A percentile compares a stretch with the other conserved stretches of the same genome.
Conservation (phyloP, 1,284 basidiomycete species). For the Coriolopsis trogii region DNA sequence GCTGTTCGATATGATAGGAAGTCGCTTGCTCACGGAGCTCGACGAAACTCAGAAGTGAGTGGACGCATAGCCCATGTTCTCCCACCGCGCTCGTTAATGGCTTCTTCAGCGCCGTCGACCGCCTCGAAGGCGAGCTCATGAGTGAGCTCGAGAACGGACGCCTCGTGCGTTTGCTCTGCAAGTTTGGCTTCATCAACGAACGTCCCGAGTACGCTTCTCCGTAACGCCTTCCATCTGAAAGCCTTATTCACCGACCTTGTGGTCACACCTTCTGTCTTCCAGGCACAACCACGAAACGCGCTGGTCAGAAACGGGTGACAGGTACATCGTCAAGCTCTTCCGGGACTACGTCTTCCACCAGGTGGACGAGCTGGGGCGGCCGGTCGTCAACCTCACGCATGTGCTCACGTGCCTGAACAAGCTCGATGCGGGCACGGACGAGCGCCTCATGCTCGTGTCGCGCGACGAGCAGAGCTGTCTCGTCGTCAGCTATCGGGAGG, state of each 20-base stretch:
- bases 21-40: constrained; percentile 78
- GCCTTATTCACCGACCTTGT: no score
- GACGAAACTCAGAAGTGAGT: constrained; percentile 80
- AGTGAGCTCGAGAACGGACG: constrained; percentile 97
- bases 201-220: constrained; percentile 81
- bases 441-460: constrained; percentile 92
- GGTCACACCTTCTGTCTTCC: neutral
- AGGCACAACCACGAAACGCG: constrained; percentile 94
- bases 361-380: constrained; percentile 88
- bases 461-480: constrained; percentile 96
- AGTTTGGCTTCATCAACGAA: constrained; percentile 99
- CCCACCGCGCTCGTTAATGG: neutral
- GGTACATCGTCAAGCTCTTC: constrained; percentile 98
- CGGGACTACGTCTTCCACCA: constrained; percentile 99
- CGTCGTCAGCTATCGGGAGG: constrained; percentile 93
- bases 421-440: constrained; percentile 92
- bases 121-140: constrained; percentile 83
- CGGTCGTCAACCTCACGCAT: constrained; percentile 89
- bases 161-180: constrained; percentile 89
- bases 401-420: constrained; percentile 93
- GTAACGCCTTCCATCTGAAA: neutral
- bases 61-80: neutral
- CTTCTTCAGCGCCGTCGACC: constrained; percentile 70
- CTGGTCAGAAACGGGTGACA: constrained; percentile 98
- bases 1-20: constrained; percentile 79